Evolutionary conservation across 345 rosid species (phyloP).

Genomic region (Anastatica hierochuntica): DNA sequence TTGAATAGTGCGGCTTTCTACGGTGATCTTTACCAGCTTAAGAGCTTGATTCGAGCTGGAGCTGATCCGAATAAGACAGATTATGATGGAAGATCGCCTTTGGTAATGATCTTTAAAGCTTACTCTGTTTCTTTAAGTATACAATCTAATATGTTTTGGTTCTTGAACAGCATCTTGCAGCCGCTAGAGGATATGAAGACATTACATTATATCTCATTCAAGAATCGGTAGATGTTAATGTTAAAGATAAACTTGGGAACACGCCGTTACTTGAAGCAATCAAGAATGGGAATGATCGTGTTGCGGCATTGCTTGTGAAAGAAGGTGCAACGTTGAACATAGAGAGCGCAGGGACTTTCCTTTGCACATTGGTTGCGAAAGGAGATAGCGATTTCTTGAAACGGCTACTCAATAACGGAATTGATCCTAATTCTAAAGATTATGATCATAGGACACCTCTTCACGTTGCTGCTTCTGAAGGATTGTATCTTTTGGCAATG

Average conservation of each 20-base stretch:
- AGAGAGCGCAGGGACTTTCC: conserved; percentile 59
- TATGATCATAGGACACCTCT: conserved; percentile 72
- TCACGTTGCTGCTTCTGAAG: conserved; percentile 78
- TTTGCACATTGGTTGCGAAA: conserved; percentile 47
- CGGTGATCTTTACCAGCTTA: conserved; percentile 59
- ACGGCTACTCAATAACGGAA: conserved; percentile 46
- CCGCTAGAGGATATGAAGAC: conserved; percentile 63
- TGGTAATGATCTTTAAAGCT: conserved; percentile 41
- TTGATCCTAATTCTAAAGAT: conserved; percentile 58
- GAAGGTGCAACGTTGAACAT: conserved; percentile 49
- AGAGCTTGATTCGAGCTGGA: conserved; percentile 53
- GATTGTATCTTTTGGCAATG: conserved; percentile 33
- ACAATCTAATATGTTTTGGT: conserved; percentile 3
- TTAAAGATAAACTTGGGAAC: conserved; percentile 55
- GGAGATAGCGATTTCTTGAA: conserved; percentile 48
- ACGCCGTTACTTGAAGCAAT: conserved; percentile 77
- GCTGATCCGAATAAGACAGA: conserved; percentile 60
- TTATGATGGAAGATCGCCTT: conserved; percentile 73
- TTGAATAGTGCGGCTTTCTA: conserved; percentile 55
- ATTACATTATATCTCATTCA: conserved; percentile 52
- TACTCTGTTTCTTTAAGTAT: background rate
- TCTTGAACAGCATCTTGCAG: conserved; percentile 63
- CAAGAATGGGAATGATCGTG: conserved; percentile 54
- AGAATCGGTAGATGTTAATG: conserved; percentile 40
- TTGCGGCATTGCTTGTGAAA: conserved; percentile 44